Evolutionary conservation across 208 protist genomes (phyloP).

Genomic region (Zelonia costaricensis): DNA sequence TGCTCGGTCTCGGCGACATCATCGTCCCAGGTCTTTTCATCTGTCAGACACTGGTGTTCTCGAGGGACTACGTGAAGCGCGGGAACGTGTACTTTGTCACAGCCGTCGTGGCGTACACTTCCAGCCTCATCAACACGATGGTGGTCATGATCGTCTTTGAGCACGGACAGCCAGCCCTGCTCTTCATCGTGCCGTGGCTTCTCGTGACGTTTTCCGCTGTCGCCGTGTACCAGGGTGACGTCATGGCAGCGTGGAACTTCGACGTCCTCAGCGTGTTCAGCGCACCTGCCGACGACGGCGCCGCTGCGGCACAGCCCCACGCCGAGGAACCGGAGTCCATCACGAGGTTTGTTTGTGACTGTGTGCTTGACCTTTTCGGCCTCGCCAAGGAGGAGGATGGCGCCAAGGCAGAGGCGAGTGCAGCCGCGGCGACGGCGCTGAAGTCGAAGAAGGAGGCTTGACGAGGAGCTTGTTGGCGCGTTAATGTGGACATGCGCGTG

Average conservation of each 20-base stretch:
- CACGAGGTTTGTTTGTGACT: slow-evolving; percentile 19
- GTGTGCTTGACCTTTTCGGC: slow-evolving; percentile 49
- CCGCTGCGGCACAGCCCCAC: not conserved
- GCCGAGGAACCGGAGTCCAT: slow-evolving; percentile 32
- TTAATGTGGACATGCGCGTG: too few relatives aligned
- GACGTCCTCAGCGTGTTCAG: slow-evolving; percentile 32
- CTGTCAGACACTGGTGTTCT: slow-evolving; percentile 94
- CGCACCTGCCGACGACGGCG: slow-evolving; percentile 4
- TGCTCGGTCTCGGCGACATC: slow-evolving; percentile 97
- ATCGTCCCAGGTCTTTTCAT: slow-evolving; percentile 96
- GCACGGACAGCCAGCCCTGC: slow-evolving; percentile 92
- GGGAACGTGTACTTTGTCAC: slow-evolving; percentile 88
- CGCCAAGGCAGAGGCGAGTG: slow-evolving; percentile 12
- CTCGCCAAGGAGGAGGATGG: slow-evolving; percentile 21
- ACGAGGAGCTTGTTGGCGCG: too few relatives aligned
- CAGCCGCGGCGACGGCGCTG: not conserved
- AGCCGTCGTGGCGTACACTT: slow-evolving; percentile 83
- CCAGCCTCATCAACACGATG: slow-evolving; percentile 94
- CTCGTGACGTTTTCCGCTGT: slow-evolving; percentile 61
- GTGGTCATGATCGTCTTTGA: slow-evolving; percentile 95
- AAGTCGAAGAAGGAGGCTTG: slow-evolving; percentile 38
- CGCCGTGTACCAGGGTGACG: slow-evolving; percentile 60
- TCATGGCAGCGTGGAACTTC: slow-evolving; percentile 56
- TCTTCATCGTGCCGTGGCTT: slow-evolving; percentile 93
- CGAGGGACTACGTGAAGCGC: slow-evolving; percentile 51